These are phyloP conservation scores for Colletotrichum sp. DNA, from an alignment of 2,329 filamentous ascomycete genomes.

Conservation along the genomic window DNA sequence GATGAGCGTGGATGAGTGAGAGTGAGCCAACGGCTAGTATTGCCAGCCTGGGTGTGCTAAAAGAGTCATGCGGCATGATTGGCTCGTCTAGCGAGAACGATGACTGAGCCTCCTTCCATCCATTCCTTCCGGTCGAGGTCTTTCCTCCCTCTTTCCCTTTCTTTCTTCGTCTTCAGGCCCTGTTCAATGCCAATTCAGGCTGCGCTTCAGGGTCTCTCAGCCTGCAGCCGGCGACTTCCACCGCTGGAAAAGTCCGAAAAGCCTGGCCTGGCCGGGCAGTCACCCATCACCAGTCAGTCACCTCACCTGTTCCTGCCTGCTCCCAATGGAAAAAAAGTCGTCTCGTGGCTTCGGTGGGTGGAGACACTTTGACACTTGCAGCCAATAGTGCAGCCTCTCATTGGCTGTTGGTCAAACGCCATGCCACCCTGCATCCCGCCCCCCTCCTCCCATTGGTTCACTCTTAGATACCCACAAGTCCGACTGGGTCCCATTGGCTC, in stretches of 20 bases:
- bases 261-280: background rate
- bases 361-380: slow-evolving; percentile 2
- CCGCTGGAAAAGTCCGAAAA: background rate
- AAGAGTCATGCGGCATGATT: background rate
- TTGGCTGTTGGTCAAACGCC: background rate
- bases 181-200: background rate
- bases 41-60: background rate
- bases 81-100: background rate
- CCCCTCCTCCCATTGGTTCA: background rate
- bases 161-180: background rate
- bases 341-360: slow-evolving; percentile 17
- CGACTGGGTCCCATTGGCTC: slow-evolving; percentile 1
- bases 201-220: background rate
- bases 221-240: background rate
- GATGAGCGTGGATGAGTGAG: background rate
- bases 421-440: background rate
- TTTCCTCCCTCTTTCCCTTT: background rate
- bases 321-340: background rate
- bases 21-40: background rate
- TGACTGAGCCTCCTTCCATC: background rate
- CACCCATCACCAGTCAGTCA: background rate
- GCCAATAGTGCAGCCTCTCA: background rate
- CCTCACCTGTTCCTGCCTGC: background rate
- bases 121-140: background rate
- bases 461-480: background rate